phyloP scores from a whole-genome alignment of 805 yeast species.

The Pichia manshurica region DNA sequence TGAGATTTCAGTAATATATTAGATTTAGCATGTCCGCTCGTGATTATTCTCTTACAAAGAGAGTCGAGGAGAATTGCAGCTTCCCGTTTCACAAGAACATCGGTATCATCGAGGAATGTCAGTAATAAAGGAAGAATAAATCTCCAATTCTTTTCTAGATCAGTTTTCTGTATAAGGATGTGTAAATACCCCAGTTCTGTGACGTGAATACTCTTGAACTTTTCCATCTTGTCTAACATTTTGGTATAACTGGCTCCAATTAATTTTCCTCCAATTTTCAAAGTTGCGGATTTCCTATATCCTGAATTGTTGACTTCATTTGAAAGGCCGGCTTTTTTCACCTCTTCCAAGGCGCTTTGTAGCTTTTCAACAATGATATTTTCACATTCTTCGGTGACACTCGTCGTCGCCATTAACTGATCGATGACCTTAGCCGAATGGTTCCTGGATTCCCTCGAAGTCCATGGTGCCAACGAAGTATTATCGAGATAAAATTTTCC shows the following conservation, averaged over 20 bases:
- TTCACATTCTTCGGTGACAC: neutral
- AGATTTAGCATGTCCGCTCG: neutral
- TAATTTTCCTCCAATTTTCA: conserved; percentile 13
- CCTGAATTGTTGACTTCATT: conserved; percentile 8
- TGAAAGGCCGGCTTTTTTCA: conserved; percentile 1
- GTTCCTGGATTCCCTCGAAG: neutral
- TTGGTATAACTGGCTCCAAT: conserved; percentile 13
- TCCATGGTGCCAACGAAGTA: conserved; percentile 8
- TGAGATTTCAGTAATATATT: conserved; percentile 24
- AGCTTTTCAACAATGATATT: neutral
- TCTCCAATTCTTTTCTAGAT: conserved; percentile 24
- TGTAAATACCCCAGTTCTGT: conserved; percentile 8
- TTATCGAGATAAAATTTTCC: conserved; percentile 1
- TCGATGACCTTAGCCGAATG: neutral
- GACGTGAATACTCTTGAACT: conserved; percentile 17
- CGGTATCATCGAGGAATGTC: conserved; percentile 27
- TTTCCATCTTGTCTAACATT: conserved; percentile 16
- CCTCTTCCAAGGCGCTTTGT: neutral
- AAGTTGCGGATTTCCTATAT: neutral
- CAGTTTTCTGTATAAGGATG: neutral
- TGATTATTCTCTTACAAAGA: conserved; percentile 11
- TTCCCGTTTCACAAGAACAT: conserved; percentile 21
- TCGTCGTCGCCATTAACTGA: neutral
- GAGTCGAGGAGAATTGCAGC: conserved; percentile 15
- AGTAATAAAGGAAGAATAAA: conserved; percentile 24